A percentile compares a stretch with the other conserved stretches of the same genome.
Conservation (phyloP, 2,329 filamentous ascomycete species). For the Alternaria consortialis region DNA sequence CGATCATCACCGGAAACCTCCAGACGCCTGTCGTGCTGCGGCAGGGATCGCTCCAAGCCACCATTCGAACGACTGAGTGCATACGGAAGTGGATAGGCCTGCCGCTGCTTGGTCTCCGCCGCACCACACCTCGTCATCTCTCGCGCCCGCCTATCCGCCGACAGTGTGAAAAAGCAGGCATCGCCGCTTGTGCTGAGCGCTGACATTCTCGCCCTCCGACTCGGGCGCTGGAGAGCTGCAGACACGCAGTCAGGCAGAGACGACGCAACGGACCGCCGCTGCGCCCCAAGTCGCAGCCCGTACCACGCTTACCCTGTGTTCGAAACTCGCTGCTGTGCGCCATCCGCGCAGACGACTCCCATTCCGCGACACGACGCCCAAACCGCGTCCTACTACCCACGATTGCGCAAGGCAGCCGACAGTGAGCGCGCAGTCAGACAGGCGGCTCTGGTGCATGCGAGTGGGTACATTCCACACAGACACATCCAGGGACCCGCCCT, state of each 20-base stretch:
- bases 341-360: constrained; percentile 11
- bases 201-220: constrained; percentile 15
- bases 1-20: constrained; percentile 12
- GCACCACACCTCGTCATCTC: constrained; percentile 36
- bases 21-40: constrained; percentile 18
- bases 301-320: constrained; percentile 23
- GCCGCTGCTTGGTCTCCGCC: constrained; percentile 30
- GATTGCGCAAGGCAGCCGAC: constrained; percentile 17
- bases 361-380: constrained; percentile 20
- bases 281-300: constrained; percentile 19
- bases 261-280: constrained; percentile 23
- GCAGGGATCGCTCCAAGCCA: constrained; percentile 43
- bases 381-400: constrained; percentile 14
- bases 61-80: constrained; percentile 37
- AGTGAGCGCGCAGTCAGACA: constrained; percentile 7
- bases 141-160: constrained; percentile 25
- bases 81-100: constrained; percentile 30
- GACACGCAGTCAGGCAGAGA: constrained; percentile 11
- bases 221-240: constrained; percentile 11
- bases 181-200: constrained; percentile 14
- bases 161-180: constrained; percentile 26
- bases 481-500: constrained; percentile 21
- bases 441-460: constrained; percentile 25
- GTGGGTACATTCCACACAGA: constrained; percentile 23
- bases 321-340: constrained; percentile 21